Conservation (phyloP, 306 rosid species). For the Oxytropis ochrocephala region DNA sequence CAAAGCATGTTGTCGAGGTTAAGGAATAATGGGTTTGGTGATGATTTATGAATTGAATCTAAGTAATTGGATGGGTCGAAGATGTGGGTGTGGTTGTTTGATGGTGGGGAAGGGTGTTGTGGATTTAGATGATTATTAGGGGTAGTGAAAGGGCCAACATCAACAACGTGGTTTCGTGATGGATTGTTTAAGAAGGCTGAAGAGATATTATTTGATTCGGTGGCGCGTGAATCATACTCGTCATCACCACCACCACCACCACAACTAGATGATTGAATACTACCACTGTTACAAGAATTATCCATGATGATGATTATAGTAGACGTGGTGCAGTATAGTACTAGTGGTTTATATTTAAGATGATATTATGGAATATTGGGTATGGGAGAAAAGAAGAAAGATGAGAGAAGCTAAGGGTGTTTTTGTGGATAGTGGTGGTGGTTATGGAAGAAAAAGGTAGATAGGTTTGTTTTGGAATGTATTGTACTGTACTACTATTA, state of each 20-base stretch:
- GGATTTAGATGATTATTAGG: neutral
- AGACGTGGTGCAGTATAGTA: too few relatives aligned
- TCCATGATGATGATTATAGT: too few relatives aligned
- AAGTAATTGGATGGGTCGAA: slow-evolving; percentile 57
- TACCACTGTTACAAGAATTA: slow-evolving; percentile 79
- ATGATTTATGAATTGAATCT: slow-evolving; percentile 37
- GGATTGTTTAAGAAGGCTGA: slow-evolving; percentile 40
- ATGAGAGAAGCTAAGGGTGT: neutral
- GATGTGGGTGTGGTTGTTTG: slow-evolving; percentile 10
- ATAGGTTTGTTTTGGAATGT: slow-evolving; percentile 12
- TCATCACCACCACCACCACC: slow-evolving; percentile 90
- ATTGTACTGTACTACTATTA: neutral
- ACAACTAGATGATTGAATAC: slow-evolving; percentile 87
- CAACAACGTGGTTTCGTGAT: neutral
- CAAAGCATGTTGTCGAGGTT: slow-evolving; percentile 52
- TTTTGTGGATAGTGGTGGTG: neutral
- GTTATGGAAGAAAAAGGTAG: slow-evolving; percentile 14
- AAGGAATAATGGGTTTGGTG: slow-evolving; percentile 30
- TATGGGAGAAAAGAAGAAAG: slow-evolving; percentile 20
- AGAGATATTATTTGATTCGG: slow-evolving; percentile 35
- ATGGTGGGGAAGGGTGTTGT: neutral
- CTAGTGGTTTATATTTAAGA: too few relatives aligned
- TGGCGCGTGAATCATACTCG: slow-evolving; percentile 79
- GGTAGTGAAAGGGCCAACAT: neutral
- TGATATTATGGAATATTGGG: neutral